Evolutionary conservation across 176 grass and related monocot species (phyloP).

Genomic region (Phyllostachys edulis): DNA sequence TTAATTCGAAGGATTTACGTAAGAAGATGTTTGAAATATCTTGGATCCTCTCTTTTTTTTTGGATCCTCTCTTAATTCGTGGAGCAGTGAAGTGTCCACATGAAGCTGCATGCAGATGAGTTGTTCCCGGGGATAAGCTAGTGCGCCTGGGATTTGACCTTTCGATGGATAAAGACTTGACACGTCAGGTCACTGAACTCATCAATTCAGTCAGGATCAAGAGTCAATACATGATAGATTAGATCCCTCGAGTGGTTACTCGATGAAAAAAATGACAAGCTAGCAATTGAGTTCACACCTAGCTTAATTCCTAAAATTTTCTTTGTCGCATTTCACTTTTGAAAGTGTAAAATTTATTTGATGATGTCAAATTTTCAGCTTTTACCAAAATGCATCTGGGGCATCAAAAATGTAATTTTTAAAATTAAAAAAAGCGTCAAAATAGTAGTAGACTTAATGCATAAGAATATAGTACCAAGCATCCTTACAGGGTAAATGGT

Average conservation of each 20-base stretch:
- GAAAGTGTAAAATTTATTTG: not conserved
- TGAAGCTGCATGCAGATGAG: not conserved
- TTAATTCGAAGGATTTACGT: not conserved
- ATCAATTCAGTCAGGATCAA: conserved; percentile 14
- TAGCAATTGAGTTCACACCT: conserved; percentile 5
- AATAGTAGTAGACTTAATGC: not conserved
- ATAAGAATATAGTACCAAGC: not conserved
- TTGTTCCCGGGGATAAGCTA: not conserved
- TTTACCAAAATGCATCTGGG: not conserved
- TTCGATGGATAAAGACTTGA: conserved; percentile 31
- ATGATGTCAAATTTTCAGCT: not conserved
- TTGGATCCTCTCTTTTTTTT: not conserved
- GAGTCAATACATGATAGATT: not conserved
- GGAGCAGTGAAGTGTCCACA: not conserved
- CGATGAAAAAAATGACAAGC: not conserved
- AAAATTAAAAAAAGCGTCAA: not conserved
- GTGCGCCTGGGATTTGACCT: conserved; percentile 11
- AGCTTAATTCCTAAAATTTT: not conserved
- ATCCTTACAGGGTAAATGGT: no score
- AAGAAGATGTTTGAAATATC: not conserved
- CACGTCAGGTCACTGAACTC: not conserved
- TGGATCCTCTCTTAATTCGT: not conserved
- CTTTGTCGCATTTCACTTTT: not conserved
- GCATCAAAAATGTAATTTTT: not conserved
- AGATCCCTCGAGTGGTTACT: conserved; percentile 13